Base-by-base conservation (phyloP, 1,284 basidiomycete species). In the Mycosarcoma mackinlayi region DNA sequence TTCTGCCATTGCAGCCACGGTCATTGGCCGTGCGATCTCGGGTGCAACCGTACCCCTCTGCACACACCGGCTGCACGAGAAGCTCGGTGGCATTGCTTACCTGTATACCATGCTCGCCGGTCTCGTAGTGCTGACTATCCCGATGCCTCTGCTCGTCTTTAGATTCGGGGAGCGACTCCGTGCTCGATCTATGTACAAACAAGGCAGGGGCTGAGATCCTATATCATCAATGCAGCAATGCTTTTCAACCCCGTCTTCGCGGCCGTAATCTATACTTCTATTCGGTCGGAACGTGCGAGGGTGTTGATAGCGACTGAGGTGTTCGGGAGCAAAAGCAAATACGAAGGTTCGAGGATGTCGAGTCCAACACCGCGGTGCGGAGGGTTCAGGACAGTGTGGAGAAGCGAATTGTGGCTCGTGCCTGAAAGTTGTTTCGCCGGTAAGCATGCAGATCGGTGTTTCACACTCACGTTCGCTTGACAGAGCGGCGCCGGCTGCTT, bases 1-100 rank as follows among this genome's bases (percentile, higher is more conserved):
- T 3, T 74, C 72, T 25, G 68, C 68, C 3, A 64, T 70, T 16
- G 67, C 67, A 9, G 57, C 61, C 13, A 65, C 67, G 0, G 67
- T 70, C 28, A 70, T 70, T 21, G 67, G 55, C 1, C 40, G 67
- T 6, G 60, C 67, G n/a, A 25, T 65, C 30, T 64, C 61, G 3
- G 67, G 67, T 6, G 67, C 67, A 27, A 65, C 67, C 11, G 55
- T 70, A 18, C 67, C 67, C 3, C 46, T 70, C 11, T 47, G 31
- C 37, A 64, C 60, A 10, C 57, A 64, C 34, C 44, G 45, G 9
- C 40, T 70, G 45, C 53, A 56, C 49, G 53, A 64, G 9, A 59
- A 56, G 61, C 67, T 70, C 6, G 67, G 61, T 3, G 67, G 67
- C 25, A 52, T 70, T 13, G 49, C 40, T 5, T 57, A 52, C 21